These are phyloP conservation scores for Colletotrichum sp. DNA, from an alignment of 2,329 filamentous ascomycete genomes.

Conservation along the genomic window DNA sequence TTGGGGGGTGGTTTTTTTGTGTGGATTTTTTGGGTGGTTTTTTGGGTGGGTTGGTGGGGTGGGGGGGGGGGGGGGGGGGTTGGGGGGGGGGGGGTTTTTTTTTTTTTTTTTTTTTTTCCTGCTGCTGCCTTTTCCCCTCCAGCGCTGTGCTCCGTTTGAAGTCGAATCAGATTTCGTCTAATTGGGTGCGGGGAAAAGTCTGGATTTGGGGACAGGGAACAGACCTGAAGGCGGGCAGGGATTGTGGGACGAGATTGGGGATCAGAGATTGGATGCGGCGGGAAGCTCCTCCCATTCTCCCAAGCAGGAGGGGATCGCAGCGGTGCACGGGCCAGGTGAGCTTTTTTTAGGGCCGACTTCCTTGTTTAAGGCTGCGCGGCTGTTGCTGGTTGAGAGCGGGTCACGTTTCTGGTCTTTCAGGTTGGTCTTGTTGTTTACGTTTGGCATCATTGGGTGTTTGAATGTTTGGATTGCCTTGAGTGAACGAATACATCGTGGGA, in stretches of 20 bases:
- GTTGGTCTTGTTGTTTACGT: not conserved
- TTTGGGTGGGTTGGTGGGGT: too few species aligned
- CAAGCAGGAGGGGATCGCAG: not conserved
- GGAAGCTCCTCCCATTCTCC: not conserved
- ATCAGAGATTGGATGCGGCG: not conserved
- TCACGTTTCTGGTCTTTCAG: not conserved
- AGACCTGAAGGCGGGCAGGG: not conserved
- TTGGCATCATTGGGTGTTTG: not conserved
- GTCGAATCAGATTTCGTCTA: not conserved
- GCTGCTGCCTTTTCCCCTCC: not conserved
- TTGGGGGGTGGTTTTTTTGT: too few species aligned
- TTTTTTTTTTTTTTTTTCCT: not conserved
- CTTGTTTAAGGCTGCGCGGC: constrained; percentile 4
- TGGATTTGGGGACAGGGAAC: not conserved
- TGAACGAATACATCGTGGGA: not conserved
- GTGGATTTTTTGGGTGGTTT: too few species aligned
- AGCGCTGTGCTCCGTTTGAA: not conserved
- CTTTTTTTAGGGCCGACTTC: not conserved
- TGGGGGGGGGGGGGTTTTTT: too few species aligned
- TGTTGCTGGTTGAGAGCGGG: not conserved
- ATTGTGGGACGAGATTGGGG: not conserved
- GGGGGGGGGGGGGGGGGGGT: too few species aligned
- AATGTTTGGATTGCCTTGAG: not conserved
- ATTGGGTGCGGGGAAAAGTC: constrained; percentile 10
- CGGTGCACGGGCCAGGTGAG: not conserved